A percentile compares a stretch with the other conserved stretches of the same genome.
phyloP scores from a whole-genome alignment of 2,329 filamentous ascomycete species.

The Amesomyces nigricolor region DNA sequence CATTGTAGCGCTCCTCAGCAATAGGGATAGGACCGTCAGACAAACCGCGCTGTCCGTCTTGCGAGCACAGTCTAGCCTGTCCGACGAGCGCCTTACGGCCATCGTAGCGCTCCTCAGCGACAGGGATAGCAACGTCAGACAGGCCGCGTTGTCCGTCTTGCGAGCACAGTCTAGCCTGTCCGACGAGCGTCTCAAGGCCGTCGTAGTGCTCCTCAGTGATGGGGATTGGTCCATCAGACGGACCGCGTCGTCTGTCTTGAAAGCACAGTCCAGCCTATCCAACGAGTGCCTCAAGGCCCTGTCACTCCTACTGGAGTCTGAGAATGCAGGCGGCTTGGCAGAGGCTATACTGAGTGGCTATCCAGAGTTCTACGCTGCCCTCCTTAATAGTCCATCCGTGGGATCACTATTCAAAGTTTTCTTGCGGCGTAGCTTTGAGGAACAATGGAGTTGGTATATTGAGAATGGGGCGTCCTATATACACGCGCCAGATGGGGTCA shows the following conservation, averaged over 20 bases:
- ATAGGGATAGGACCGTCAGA: no score
- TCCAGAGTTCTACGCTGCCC: background rate
- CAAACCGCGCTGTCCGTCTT: no score
- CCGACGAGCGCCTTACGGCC: background rate
- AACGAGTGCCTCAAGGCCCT: background rate
- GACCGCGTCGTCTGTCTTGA: background rate
- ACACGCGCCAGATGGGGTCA: background rate
- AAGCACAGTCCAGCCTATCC: background rate
- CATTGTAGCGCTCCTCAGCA: no score
- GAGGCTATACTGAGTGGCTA: no score
- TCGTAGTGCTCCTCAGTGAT: background rate
- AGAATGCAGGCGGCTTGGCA: background rate
- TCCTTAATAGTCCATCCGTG: background rate
- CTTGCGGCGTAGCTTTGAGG: background rate
- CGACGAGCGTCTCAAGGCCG: no score
- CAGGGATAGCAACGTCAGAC: no score
- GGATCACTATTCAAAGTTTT: background rate
- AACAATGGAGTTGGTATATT: background rate
- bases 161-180: no score
- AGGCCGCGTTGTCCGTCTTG: no score
- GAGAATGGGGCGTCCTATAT: background rate
- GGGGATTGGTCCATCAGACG: background rate
- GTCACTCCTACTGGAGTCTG: background rate
- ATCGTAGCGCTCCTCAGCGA: no score
- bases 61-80: background rate